Base-by-base conservation (phyloP, 257 asterid genomes). In the Avicennia marina region DNA sequence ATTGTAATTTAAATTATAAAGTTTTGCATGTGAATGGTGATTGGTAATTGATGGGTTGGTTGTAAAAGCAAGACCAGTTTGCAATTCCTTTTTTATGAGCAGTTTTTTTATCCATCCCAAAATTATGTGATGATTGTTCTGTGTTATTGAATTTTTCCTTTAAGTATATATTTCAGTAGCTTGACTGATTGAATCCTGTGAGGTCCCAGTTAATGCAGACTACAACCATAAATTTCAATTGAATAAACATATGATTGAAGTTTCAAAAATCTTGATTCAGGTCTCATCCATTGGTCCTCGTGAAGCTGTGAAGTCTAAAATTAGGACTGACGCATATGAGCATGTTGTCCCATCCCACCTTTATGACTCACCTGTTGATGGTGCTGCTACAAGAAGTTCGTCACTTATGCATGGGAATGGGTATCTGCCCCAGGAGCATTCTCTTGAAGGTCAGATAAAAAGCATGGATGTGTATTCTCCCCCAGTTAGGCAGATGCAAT, bases 401-500 rank as follows among this genome's bases (percentile, higher is more conserved):
- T 38, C 94, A 31, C 53, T 61, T 55, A 26, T 56, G 74, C 88
- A 78, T 60, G 88, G 70, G 58, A 89, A 81, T 59, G 95, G 89
- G 58, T 75, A 80, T 80, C 51, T 72, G 62, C 69, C 87, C 45
- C 72, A 81, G 65, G 91, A 83, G 56, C 80, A 74, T 77, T 78
- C 68, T 64, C 62, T 58, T 33, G 95, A 78, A 69, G 84, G 91
- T 49, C 96, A 78, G 68, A 52, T 62, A 9, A 67, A 84, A 52
- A 62, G 72, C 62, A 62, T 51, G 42, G 80, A 74, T 26, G 7
- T 69, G 32, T 53, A 66, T 44, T 44, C 78, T 53, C 78, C 71
- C 52, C 56, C 70, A 38, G 64, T 62, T 24, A 56, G 72, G 67
- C 75, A 55, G 41, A 39, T 59, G 60, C 78, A 65, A 56, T 43